Evolutionary conservation across 371 early-diverging fungal species (phyloP).

Genomic region (Fennellomyces sp.): DNA sequence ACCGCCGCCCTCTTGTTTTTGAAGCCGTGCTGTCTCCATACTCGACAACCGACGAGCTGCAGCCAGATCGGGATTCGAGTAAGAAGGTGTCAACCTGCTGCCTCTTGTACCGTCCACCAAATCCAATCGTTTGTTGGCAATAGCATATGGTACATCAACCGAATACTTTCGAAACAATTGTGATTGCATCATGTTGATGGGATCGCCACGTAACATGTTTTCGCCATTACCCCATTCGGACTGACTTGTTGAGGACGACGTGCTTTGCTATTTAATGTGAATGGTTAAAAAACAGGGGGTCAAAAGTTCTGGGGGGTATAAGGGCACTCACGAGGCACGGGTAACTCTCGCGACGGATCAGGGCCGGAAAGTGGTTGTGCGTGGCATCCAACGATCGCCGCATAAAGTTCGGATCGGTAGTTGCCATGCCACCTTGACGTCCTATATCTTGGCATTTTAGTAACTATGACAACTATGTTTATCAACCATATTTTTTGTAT

Average conservation of each 20-base stretch:
- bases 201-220: background rate
- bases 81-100: conserved; percentile 37
- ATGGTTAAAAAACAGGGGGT: background rate
- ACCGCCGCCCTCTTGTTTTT: background rate
- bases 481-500: too few species aligned
- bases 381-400: conserved; percentile 12
- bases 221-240: conserved; percentile 1
- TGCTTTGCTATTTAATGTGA: background rate
- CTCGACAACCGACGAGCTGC: conserved; percentile 30
- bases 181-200: background rate
- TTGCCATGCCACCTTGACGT: conserved; percentile 10
- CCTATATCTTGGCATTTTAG: too few species aligned
- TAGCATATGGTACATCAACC: conserved; percentile 23
- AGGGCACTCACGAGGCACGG: conserved; percentile 35
- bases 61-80: conserved; percentile 45
- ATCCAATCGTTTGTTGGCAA: conserved; percentile 32
- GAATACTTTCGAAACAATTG: conserved; percentile 26
- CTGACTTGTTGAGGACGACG: background rate
- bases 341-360: conserved; percentile 39
- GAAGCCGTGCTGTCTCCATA: conserved; percentile 19
- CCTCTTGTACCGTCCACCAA: conserved; percentile 14
- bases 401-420: conserved; percentile 20
- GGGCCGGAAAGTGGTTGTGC: conserved; percentile 18
- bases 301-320: too few species aligned
- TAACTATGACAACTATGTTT: too few species aligned